Evolutionary conservation across 768 basidiomycete species (phyloP).

Genomic region (Mycena leptocephala): DNA sequence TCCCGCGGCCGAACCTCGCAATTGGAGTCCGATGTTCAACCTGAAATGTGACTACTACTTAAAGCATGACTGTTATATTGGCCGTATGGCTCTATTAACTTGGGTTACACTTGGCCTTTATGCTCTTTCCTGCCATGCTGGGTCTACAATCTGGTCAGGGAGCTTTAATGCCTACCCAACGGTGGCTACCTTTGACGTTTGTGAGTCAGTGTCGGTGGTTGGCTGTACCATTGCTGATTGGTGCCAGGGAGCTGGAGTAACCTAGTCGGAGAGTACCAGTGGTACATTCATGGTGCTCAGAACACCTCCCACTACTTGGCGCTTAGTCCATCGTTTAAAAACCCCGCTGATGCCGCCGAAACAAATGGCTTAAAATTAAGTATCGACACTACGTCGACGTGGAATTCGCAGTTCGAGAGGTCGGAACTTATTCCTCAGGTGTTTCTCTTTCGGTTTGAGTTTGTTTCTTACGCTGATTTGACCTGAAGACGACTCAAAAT

Average conservation of each 20-base stretch:
- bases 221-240: not conserved
- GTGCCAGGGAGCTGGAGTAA: slow-evolving; percentile 19
- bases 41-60: slow-evolving; percentile 8
- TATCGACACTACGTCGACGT: slow-evolving; percentile 68
- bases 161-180: slow-evolving; percentile 66
- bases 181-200: slow-evolving; percentile 67
- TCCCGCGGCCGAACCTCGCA: slow-evolving; percentile 48
- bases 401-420: slow-evolving; percentile 69
- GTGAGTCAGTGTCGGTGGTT: slow-evolving; percentile 46
- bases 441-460: not conserved
- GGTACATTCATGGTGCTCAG: slow-evolving; percentile 73
- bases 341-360: slow-evolving; percentile 70
- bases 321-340: slow-evolving; percentile 68
- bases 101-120: slow-evolving; percentile 53
- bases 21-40: slow-evolving; percentile 52
- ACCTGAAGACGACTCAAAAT: slow-evolving; percentile 63
- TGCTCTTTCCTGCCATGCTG: slow-evolving; percentile 57
- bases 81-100: slow-evolving; percentile 46
- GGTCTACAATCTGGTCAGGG: slow-evolving; percentile 70
- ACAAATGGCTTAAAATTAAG: slow-evolving; percentile 67
- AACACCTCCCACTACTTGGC: slow-evolving; percentile 70
- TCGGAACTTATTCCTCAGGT: slow-evolving; percentile 52
- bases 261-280: slow-evolving; percentile 69
- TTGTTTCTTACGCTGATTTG: slow-evolving; percentile 42
- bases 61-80: not conserved